Base-by-base conservation (phyloP, 2,329 filamentous ascomycete species). In the Cladosporium phlei region DNA sequence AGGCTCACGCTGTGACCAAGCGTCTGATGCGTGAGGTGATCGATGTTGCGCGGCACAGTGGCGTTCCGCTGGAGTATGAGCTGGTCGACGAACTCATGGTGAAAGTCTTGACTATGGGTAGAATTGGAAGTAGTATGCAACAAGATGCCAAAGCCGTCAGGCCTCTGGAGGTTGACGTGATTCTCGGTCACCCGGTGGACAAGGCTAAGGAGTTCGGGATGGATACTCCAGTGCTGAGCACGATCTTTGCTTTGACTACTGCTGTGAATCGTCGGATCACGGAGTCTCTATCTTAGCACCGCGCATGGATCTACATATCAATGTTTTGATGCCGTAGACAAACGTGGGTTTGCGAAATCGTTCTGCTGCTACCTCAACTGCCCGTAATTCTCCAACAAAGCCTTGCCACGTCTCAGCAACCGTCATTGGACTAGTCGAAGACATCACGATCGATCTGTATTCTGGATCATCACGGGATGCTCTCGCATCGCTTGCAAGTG, bases 91-190 rank as follows among this genome's bases (percentile, higher is more conserved):
- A 58, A 22, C 51, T 71, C 14, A 63, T 73, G 20, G 58, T 59
- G 1, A 66, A 62, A 43, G 69, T 71, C 1, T 53, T 66, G 17
- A 57, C 59, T 0, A 62, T 73, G 62, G 64, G 65, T 1, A 59
- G 59, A 0, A 66, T 73, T 37, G 63, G 59, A 12, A 71, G 66
- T 39, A 72, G 69, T 49, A 74, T 73, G 71, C 67, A 71, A 49
- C 64, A 61, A 1, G 71, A 74, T 50, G 63, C 59, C 28, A 66
- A 66, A 39, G 65, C 60, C 34, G 69, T 67, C 1, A 56, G 67
- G 25, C 62, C 65, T 2, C 60, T 74, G 63, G 71, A 73, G 52
- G 62, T 72, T n/a, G 70, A 73, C 47, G 68, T 73, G 0, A 73
- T 74, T 19, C 49, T 74, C 21, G 71, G 70, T 0, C 66, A 63